Evolutionary conservation across 2,329 filamentous ascomycete species (phyloP).

Genomic region (Coniella vitis): DNA sequence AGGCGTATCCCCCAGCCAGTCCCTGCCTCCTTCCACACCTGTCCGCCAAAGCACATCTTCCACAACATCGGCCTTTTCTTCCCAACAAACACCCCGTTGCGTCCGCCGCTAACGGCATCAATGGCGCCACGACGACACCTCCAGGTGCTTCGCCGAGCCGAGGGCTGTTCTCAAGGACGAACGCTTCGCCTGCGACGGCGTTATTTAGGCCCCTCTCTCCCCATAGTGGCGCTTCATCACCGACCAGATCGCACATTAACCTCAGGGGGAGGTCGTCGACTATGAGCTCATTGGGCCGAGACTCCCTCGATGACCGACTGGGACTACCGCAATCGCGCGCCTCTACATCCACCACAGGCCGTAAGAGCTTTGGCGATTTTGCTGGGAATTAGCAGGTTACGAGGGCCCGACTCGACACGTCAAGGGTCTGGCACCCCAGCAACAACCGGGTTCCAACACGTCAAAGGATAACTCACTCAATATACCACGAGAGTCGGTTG

Average conservation of each 20-base stretch:
- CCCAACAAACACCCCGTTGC: slow-evolving; percentile 13
- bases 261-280: slow-evolving; percentile 80
- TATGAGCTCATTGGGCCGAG: slow-evolving; percentile 71
- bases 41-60: slow-evolving; percentile 15
- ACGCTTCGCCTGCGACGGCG: slow-evolving; percentile 40
- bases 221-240: slow-evolving; percentile 60
- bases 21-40: slow-evolving; percentile 35
- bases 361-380: slow-evolving; percentile 91
- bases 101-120: slow-evolving; percentile 24
- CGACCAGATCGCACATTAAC: slow-evolving; percentile 51
- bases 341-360: slow-evolving; percentile 73
- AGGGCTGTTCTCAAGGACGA: slow-evolving; percentile 25
- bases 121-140: slow-evolving; percentile 22
- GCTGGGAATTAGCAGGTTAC: slow-evolving; percentile 68
- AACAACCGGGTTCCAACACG: slow-evolving; percentile 60
- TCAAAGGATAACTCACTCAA: slow-evolving; percentile 83
- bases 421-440: slow-evolving; percentile 63
- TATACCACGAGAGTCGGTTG: slow-evolving; percentile 62
- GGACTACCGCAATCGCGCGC: slow-evolving; percentile 63
- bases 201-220: slow-evolving; percentile 43
- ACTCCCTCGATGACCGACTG: slow-evolving; percentile 64
- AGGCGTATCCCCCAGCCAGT: slow-evolving; percentile 34
- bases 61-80: slow-evolving; percentile 6
- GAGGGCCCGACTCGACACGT: slow-evolving; percentile 68
- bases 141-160: slow-evolving; percentile 29